Conservation (phyloP, 1,284 basidiomycete genomes). For the Boletus mariae region DNA sequence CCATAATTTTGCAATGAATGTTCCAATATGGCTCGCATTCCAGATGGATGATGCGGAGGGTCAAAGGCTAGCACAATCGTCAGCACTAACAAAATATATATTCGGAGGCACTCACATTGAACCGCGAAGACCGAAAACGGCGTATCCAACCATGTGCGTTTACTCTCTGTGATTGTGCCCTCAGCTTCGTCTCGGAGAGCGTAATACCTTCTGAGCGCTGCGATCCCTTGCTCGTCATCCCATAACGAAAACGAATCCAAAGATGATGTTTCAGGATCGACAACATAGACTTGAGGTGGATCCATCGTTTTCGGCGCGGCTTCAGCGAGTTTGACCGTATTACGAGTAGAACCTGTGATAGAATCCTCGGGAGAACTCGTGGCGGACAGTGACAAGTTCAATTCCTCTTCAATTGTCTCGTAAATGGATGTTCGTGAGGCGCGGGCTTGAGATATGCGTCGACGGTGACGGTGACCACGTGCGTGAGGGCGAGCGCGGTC, state of each 20-base stretch:
- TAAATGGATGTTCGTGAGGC: slow-evolving; percentile 67
- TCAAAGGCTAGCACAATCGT: no score
- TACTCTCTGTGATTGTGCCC: slow-evolving; percentile 63
- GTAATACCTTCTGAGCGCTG: slow-evolving; percentile 61
- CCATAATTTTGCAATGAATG: no score
- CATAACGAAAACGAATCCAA: slow-evolving; percentile 45
- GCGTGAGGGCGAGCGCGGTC: slow-evolving; percentile 44
- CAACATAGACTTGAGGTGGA: no score
- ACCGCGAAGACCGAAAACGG: no score
- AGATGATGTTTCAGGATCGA: slow-evolving; percentile 43
- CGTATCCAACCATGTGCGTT: slow-evolving; percentile 45
- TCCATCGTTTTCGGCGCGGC: slow-evolving; percentile 30
- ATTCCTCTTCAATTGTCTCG: slow-evolving; percentile 75
- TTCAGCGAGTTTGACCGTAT: slow-evolving; percentile 23
- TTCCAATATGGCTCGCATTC: no score
- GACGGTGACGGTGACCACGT: slow-evolving; percentile 63
- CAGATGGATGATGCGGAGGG: no score
- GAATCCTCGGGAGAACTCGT: slow-evolving; percentile 8
- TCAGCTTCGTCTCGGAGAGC: slow-evolving; percentile 67
- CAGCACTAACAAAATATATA: no score
- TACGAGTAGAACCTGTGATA: not conserved
- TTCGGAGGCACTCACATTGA: no score
- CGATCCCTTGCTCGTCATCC: slow-evolving; percentile 63
- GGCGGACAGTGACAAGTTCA: slow-evolving; percentile 41
- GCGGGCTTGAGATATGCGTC: slow-evolving; percentile 59